These are phyloP conservation scores for Pythium phragmitis DNA, from an alignment of 352 stramenopile species.

Conservation along the genomic window DNA sequence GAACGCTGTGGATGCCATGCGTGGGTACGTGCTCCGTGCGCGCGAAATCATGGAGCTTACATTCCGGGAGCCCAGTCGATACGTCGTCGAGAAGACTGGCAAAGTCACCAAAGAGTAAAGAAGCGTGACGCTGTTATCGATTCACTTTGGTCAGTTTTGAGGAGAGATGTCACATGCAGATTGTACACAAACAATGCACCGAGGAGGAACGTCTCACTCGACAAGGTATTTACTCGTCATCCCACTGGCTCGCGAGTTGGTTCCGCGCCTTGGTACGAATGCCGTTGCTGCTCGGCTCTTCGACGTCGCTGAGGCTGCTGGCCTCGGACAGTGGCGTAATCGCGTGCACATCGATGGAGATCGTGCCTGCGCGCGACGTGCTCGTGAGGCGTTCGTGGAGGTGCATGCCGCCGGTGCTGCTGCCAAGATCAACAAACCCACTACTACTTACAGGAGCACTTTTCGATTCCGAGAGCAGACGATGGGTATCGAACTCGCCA, in stretches of 20 bases:
- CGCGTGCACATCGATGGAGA: constrained; percentile 29
- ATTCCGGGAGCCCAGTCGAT: constrained; percentile 47
- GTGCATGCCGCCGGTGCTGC: background rate
- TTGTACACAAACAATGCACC: constrained; percentile 7
- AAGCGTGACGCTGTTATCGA: background rate
- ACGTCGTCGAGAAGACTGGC: constrained; percentile 39
- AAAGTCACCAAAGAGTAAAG: background rate
- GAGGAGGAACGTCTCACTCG: background rate
- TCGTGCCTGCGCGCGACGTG: constrained; percentile 8
- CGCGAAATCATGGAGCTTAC: constrained; percentile 39
- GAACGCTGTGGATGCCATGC: constrained; percentile 49
- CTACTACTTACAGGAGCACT: background rate
- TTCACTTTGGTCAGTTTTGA: background rate
- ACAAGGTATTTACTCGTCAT: constrained; percentile 18
- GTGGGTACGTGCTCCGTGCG: constrained; percentile 50
- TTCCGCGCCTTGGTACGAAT: constrained; percentile 28
- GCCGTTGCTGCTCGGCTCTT: constrained; percentile 34
- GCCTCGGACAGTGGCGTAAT: constrained; percentile 29
- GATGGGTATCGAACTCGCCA: constrained; percentile 9
- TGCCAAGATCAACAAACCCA: constrained; percentile 27
- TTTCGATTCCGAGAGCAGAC: constrained; percentile 11
- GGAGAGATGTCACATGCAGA: background rate
- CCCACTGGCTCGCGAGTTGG: constrained; percentile 32
- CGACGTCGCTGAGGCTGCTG: constrained; percentile 28
- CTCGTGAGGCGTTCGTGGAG: constrained; percentile 18